Conservation (phyloP, 352 stramenopile genomes). For the Globisporangium perplexum region DNA sequence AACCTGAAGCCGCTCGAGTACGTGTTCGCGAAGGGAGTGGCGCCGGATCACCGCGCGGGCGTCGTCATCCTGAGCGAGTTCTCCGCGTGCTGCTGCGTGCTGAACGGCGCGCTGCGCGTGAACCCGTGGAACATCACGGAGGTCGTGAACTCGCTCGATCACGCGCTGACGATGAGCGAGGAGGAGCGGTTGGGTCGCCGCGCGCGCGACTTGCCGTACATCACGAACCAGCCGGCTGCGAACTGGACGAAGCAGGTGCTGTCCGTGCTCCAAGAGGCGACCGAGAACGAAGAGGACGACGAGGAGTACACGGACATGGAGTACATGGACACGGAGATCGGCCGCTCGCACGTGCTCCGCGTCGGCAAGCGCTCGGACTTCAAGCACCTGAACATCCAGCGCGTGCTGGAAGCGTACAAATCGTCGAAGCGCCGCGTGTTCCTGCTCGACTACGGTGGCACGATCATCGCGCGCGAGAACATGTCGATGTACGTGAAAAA, state of each 20-base stretch:
- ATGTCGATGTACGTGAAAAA: slow-evolving; percentile 97
- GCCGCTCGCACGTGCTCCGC: slow-evolving; percentile 63
- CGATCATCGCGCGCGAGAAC: slow-evolving; percentile 89
- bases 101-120: slow-evolving; percentile 95
- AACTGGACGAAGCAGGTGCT: slow-evolving; percentile 97
- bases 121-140: slow-evolving; percentile 97
- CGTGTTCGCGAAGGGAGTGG: slow-evolving; percentile 79
- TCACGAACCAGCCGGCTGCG: slow-evolving; percentile 88
- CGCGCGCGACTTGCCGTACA: slow-evolving; percentile 95
- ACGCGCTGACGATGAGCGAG: slow-evolving; percentile 90
- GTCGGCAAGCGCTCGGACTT: slow-evolving; percentile 70
- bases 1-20: slow-evolving; percentile 97
- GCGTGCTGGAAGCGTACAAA: slow-evolving; percentile 84
- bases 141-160: slow-evolving; percentile 88
- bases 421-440: slow-evolving; percentile 89
- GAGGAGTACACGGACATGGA: slow-evolving; percentile 82
- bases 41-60: slow-evolving; percentile 62
- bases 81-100: slow-evolving; percentile 92
- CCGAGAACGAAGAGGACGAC: slow-evolving; percentile 56
- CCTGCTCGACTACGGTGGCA: slow-evolving; percentile 97
- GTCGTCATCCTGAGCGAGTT: slow-evolving; percentile 97
- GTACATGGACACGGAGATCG: slow-evolving; percentile 86
- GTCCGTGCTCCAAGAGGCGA: slow-evolving; percentile 75
- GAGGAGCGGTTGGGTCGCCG: slow-evolving; percentile 87
- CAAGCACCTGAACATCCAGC: slow-evolving; percentile 76